Conservation (phyloP, 2,329 filamentous ascomycete genomes). For the Cladophialophora psammophila region DNA sequence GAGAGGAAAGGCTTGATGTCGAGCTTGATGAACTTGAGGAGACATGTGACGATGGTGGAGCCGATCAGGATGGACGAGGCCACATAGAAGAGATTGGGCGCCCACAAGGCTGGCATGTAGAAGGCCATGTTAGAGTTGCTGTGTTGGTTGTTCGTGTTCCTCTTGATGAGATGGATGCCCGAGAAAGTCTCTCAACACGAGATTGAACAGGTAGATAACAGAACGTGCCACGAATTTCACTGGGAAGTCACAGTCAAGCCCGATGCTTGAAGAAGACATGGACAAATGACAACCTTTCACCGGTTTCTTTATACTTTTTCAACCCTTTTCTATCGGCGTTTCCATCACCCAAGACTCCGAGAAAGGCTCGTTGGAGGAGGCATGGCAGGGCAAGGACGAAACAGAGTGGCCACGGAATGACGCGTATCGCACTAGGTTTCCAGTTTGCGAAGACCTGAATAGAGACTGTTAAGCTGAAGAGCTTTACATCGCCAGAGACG, state of each 20-base stretch:
- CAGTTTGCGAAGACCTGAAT: constrained; percentile 3
- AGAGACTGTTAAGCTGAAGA: not conserved
- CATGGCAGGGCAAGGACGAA: constrained; percentile 1
- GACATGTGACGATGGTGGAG: constrained; percentile 24
- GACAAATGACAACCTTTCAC: not conserved
- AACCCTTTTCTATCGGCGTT: not conserved
- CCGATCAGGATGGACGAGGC: constrained; percentile 28
- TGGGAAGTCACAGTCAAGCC: not conserved
- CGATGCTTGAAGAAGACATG: not conserved
- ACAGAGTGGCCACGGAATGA: constrained; percentile 7
- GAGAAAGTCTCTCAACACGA: not conserved
- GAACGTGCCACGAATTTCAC: not conserved
- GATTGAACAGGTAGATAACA: not conserved
- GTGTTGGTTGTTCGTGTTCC: not conserved
- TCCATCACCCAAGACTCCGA: not conserved
- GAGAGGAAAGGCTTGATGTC: constrained; percentile 26
- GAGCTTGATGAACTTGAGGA: constrained; percentile 28
- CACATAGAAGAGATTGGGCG: constrained; percentile 27
- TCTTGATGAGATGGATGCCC: not conserved
- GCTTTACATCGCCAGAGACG: not conserved
- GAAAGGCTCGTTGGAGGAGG: not conserved
- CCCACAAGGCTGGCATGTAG: constrained; percentile 12
- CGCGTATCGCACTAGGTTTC: not conserved
- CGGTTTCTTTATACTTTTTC: constrained; percentile 1
- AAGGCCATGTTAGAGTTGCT: constrained; percentile 17